phyloP scores from a whole-genome alignment of 768 basidiomycete genomes.

The Kwoniella bestiolae region DNA sequence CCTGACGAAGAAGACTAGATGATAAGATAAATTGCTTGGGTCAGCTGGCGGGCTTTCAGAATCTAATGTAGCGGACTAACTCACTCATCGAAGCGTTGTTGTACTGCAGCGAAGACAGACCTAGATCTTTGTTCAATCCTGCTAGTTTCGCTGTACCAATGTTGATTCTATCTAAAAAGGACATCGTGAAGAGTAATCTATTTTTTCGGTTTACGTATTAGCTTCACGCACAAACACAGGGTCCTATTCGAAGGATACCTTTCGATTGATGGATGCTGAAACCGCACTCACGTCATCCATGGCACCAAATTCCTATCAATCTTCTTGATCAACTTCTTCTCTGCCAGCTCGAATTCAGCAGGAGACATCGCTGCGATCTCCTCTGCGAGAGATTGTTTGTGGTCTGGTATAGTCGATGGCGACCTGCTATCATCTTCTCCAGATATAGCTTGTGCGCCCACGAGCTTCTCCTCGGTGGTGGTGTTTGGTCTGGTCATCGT shows the following conservation, averaged over 20 bases:
- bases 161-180: constrained; percentile 55
- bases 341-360: constrained; percentile 45
- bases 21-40: background rate
- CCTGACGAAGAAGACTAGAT: constrained; percentile 37
- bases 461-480: constrained; percentile 13
- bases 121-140: constrained; percentile 44
- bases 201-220: background rate
- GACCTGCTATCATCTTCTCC: constrained; percentile 13
- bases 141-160: constrained; percentile 51
- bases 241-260: background rate
- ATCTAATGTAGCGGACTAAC: too few relatives aligned
- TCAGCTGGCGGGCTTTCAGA: too few relatives aligned
- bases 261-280: background rate
- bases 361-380: constrained; percentile 44
- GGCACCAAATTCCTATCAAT: constrained; percentile 52
- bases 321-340: constrained; percentile 48
- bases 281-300: constrained; percentile 54
- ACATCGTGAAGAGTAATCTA: constrained; percentile 54
- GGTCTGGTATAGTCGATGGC: constrained; percentile 35
- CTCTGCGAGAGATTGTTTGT: constrained; percentile 31
- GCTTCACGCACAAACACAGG: background rate
- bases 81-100: constrained; percentile 51
- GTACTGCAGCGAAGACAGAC: constrained; percentile 47
- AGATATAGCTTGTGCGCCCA: constrained; percentile 10
- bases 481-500: background rate